These are phyloP conservation scores for Sicyos baderoa DNA, from an alignment of 306 rosid genomes.

Conservation along the genomic window DNA sequence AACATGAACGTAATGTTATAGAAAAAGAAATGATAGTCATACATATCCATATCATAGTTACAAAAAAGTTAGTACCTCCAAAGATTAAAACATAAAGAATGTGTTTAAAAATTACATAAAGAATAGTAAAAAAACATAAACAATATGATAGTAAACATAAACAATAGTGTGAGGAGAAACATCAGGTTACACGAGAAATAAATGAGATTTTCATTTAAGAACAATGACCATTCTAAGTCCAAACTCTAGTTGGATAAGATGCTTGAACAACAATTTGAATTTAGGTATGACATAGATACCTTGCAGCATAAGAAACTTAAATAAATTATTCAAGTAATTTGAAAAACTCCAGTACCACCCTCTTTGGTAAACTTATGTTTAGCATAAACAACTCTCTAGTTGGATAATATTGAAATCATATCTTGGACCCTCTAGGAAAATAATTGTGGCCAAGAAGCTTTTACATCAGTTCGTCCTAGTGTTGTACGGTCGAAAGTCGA, in stretches of 20 bases:
- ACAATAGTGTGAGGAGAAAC: too few relatives aligned
- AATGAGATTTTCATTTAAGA: too few relatives aligned
- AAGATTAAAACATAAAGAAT: background rate
- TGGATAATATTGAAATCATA: background rate
- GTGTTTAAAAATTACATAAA: background rate
- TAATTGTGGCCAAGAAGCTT: background rate
- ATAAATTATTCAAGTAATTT: background rate
- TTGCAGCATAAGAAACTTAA: background rate
- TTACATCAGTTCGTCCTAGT: background rate
- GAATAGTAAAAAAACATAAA: too few relatives aligned
- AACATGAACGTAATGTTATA: slow-evolving; percentile 11
- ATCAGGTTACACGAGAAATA: too few relatives aligned
- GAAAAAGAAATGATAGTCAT: background rate
- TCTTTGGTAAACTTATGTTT: too few relatives aligned
- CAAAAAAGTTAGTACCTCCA: background rate
- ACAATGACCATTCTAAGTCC: too few relatives aligned
- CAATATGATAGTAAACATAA: too few relatives aligned
- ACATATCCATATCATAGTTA: background rate
- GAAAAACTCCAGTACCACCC: background rate
- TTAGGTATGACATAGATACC: background rate
- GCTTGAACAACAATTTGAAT: too few relatives aligned
- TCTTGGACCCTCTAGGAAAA: background rate
- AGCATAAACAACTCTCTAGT: too few relatives aligned
- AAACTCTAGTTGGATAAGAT: too few relatives aligned
- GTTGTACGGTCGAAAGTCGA: background rate